These are phyloP conservation scores for Lactifluus volemus DNA, from an alignment of 768 basidiomycete genomes.

Conservation along the genomic window DNA sequence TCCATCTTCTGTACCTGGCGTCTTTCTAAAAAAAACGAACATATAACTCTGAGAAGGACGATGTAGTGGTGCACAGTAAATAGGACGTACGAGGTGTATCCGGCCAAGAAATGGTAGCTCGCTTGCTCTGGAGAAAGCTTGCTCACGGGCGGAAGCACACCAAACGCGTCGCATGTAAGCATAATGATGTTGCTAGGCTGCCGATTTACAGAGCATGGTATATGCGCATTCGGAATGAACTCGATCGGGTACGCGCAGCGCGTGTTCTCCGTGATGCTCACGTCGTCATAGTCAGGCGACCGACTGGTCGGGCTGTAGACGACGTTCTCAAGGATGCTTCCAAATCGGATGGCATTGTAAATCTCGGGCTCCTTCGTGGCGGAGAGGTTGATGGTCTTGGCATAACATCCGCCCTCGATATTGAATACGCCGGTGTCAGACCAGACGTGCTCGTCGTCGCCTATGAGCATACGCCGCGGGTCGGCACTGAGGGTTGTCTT, in stretches of 20 bases:
- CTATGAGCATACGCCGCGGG: slow-evolving; percentile 87
- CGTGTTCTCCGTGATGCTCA: slow-evolving; percentile 97
- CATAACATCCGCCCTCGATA: slow-evolving; percentile 99
- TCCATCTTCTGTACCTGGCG: slow-evolving; percentile 98
- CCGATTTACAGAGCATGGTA: slow-evolving; percentile 78
- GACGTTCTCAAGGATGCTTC: slow-evolving; percentile 97
- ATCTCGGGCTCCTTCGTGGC: slow-evolving; percentile 98
- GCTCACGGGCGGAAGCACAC: slow-evolving; percentile 93
- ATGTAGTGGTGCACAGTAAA: not conserved
- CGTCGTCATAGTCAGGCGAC: slow-evolving; percentile 89
- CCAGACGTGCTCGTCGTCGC: slow-evolving; percentile 99
- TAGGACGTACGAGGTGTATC: slow-evolving; percentile 76
- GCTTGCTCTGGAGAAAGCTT: slow-evolving; percentile 91
- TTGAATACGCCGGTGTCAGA: slow-evolving; percentile 98
- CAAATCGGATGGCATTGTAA: slow-evolving; percentile 88
- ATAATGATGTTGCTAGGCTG: slow-evolving; percentile 95
- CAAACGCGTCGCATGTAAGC: slow-evolving; percentile 97
- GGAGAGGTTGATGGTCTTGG: slow-evolving; percentile 95
- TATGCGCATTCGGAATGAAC: slow-evolving; percentile 89
- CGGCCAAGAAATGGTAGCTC: slow-evolving; percentile 94
- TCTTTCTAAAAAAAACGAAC: slow-evolving; percentile 53
- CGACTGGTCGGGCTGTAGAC: slow-evolving; percentile 86
- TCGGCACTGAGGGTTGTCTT: slow-evolving; percentile 99
- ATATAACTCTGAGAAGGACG: not conserved
- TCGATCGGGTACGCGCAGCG: slow-evolving; percentile 99